Percentiles rank a stretch among this genome's conserved stretches.
phyloP scores from a whole-genome alignment of 202 grass and related monocot genomes.

The Hordeum pubiflorum region DNA sequence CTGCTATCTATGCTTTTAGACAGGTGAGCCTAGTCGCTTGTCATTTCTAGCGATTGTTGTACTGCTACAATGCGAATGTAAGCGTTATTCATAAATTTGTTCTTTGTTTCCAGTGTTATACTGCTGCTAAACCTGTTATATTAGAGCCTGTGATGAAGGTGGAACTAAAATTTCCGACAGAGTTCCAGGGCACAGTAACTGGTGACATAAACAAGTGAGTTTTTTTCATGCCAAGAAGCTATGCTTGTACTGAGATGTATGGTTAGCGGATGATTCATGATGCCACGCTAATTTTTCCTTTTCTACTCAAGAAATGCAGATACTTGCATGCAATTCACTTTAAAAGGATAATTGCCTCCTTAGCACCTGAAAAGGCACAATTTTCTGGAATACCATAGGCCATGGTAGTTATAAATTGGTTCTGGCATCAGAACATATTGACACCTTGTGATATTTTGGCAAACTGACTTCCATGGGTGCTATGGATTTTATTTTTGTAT shows the following conservation, averaged over 20 bases:
- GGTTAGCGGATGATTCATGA: neutral
- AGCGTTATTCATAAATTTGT: neutral
- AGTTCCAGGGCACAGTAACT: conserved; percentile 94
- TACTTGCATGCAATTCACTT: conserved; percentile 1
- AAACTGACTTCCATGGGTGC: neutral
- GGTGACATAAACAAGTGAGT: conserved; percentile 99
- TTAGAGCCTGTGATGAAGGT: conserved; percentile 98
- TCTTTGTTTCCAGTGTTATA: conserved; percentile 62
- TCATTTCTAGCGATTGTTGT: neutral
- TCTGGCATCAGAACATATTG: neutral
- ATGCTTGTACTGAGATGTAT: conserved; percentile 6
- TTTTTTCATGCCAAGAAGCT: neutral
- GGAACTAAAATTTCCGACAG: conserved; percentile 84
- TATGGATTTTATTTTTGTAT: neutral
- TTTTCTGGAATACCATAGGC: neutral
- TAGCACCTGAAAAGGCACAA: neutral
- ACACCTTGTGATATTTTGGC: neutral
- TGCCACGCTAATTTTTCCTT: conserved; percentile 2
- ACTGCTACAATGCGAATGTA: neutral
- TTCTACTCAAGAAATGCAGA: neutral
- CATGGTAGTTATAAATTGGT: conserved; percentile 3
- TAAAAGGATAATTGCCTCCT: neutral
- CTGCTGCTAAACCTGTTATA: conserved; percentile 76
- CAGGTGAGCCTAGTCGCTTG: conserved; percentile 42
- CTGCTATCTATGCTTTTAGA: conserved; percentile 98